A percentile compares a stretch with the other conserved stretches of the same genome.
Conservation (phyloP, 2,329 filamentous ascomycete genomes). For the Paecilomyces niveus region DNA sequence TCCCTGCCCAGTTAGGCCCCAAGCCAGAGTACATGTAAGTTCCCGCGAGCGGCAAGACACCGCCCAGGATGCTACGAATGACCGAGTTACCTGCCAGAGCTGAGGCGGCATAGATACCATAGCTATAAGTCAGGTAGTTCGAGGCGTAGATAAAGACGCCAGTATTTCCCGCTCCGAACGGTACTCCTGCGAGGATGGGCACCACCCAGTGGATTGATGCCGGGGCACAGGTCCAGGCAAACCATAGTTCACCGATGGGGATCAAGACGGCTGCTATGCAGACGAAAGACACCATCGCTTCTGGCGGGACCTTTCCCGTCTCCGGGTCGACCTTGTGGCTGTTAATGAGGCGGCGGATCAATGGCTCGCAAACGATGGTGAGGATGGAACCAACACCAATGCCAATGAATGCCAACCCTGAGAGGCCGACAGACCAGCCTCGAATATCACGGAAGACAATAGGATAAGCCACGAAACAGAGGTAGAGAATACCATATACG, state of each 20-base stretch:
- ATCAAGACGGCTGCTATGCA: slow-evolving; percentile 68
- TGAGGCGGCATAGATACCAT: slow-evolving; percentile 74
- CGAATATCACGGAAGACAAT: slow-evolving; percentile 70
- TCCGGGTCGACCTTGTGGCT: slow-evolving; percentile 64
- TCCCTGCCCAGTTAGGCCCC: slow-evolving; percentile 72
- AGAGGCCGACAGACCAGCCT: slow-evolving; percentile 67
- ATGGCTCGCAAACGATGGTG: slow-evolving; percentile 52
- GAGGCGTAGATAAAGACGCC: slow-evolving; percentile 74
- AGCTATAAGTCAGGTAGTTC: slow-evolving; percentile 73
- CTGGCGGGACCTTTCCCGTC: slow-evolving; percentile 66
- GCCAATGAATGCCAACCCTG: slow-evolving; percentile 72
- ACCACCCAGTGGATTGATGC: slow-evolving; percentile 72
- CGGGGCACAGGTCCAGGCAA: slow-evolving; percentile 81
- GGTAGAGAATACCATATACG: slow-evolving; percentile 78
- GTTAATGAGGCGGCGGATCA: slow-evolving; percentile 73
- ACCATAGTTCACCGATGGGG: slow-evolving; percentile 74
- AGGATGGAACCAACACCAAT: slow-evolving; percentile 53
- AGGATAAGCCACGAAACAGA: slow-evolving; percentile 86
- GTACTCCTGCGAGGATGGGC: slow-evolving; percentile 69
- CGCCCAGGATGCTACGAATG: slow-evolving; percentile 65
- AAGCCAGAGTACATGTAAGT: slow-evolving; percentile 63
- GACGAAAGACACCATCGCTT: slow-evolving; percentile 74
- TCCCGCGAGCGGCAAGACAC: slow-evolving; percentile 68
- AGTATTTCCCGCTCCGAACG: slow-evolving; percentile 71
- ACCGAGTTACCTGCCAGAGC: slow-evolving; percentile 76